Evolutionary conservation across 768 basidiomycete genomes (phyloP).

Genomic region (Dacryopinax spathularia): DNA sequence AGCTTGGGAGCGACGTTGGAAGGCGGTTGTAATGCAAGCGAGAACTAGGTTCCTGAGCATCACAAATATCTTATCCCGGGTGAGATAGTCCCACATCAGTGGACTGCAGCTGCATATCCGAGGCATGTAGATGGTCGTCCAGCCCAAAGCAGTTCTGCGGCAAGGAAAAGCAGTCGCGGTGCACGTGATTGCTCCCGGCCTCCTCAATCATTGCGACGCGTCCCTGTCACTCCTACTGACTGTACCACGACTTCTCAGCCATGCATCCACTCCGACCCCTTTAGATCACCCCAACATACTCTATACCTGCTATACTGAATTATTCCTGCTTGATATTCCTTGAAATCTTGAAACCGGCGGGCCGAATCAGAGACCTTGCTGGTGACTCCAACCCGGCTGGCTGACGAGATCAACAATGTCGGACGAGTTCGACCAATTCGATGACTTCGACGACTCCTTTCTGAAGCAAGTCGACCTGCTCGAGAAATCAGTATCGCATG

Average conservation of each 20-base stretch:
- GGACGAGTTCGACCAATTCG: constrained; percentile 8
- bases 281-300: not conserved
- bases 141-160: not conserved
- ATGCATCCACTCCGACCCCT: not conserved
- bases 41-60: too few relatives aligned
- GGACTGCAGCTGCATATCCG: too few relatives aligned
- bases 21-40: too few relatives aligned
- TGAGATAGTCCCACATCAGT: too few relatives aligned
- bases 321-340: too few relatives aligned
- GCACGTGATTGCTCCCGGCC: not conserved
- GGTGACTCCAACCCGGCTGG: not conserved
- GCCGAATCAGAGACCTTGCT: not conserved
- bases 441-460: not conserved
- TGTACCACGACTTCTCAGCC: not conserved
- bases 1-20: too few relatives aligned
- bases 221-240: not conserved
- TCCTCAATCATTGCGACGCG: not conserved
- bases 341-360: not conserved
- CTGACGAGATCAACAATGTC: too few relatives aligned
- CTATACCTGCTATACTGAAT: not conserved
- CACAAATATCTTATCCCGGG: too few relatives aligned
- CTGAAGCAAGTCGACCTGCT: constrained; percentile 7
- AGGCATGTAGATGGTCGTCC: too few relatives aligned
- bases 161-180: not conserved
- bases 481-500: not conserved